These are phyloP conservation scores for Strombidium stylifer DNA, from an alignment of 73 alveolate genomes.

Conservation along the genomic window DNA sequence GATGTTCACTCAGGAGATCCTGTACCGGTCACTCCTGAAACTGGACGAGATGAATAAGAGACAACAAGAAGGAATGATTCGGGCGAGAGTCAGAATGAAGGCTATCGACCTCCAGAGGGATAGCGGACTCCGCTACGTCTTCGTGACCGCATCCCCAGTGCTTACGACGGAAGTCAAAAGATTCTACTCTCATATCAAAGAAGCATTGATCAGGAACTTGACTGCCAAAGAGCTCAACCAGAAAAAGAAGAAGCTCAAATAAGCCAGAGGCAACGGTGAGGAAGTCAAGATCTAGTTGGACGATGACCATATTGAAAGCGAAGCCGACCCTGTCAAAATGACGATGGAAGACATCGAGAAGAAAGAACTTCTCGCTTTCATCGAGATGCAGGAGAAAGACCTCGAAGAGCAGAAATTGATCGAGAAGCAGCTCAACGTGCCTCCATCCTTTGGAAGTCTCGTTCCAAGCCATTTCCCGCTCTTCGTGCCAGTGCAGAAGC, in stretches of 20 bases:
- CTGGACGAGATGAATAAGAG: conserved; percentile 5
- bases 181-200: conserved; percentile 47
- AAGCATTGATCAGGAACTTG: conserved; percentile 15
- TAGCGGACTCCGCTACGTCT: conserved; percentile 39
- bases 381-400: conserved; percentile 48
- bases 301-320: not conserved
- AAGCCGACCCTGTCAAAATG: not conserved
- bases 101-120: conserved; percentile 36
- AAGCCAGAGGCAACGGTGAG: not conserved
- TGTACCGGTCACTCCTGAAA: conserved; percentile 13
- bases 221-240: conserved; percentile 15
- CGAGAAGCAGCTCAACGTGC: conserved; percentile 53
- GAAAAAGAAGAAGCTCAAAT: conserved; percentile 16
- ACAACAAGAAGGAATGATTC: not conserved
- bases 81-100: no score
- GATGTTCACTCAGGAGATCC: conserved; percentile 59
- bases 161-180: conserved; percentile 74
- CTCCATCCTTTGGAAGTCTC: conserved; percentile 59
- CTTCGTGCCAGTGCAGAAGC: conserved; percentile 74
- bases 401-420: conserved; percentile 61
- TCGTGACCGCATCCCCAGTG: conserved; percentile 74
- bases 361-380: conserved; percentile 27
- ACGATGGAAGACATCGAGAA: conserved; percentile 13
- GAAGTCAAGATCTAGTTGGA: conserved; percentile 4
- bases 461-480: conserved; percentile 75